A percentile compares a stretch with the other conserved stretches of the same genome.
Evolutionary conservation across 2,329 filamentous ascomycete species (phyloP).

Genomic region (Penicillium aurantiogriseum): DNA sequence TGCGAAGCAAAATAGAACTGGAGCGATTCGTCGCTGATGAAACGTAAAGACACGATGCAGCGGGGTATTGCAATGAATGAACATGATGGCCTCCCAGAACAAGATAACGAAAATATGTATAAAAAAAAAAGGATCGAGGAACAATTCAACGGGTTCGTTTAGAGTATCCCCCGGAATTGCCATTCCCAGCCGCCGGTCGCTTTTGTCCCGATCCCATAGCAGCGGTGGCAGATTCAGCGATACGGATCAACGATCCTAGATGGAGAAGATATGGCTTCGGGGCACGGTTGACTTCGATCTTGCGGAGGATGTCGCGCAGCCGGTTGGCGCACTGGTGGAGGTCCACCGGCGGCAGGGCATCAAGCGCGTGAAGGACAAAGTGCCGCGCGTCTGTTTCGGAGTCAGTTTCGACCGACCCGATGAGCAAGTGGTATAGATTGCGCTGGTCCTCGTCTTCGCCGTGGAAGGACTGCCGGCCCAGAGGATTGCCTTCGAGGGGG

Average conservation of each 20-base stretch:
- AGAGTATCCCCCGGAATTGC: slow-evolving; percentile 29
- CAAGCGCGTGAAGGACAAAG: slow-evolving; percentile 44
- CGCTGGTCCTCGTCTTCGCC: slow-evolving; percentile 43
- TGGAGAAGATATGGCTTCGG: slow-evolving; percentile 38
- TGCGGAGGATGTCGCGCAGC: slow-evolving; percentile 35
- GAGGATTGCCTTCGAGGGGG: slow-evolving; percentile 36
- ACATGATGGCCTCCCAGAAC: slow-evolving; percentile 22
- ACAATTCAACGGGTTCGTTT: slow-evolving; percentile 35
- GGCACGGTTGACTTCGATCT: slow-evolving; percentile 46
- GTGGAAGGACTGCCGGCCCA: slow-evolving; percentile 33
- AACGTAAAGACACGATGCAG: slow-evolving; percentile 17
- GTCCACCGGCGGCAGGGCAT: slow-evolving; percentile 31
- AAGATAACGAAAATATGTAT: slow-evolving; percentile 11
- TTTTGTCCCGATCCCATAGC: slow-evolving; percentile 30
- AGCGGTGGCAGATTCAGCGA: slow-evolving; percentile 24
- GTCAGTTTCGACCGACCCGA: slow-evolving; percentile 34
- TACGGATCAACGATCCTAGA: slow-evolving; percentile 33
- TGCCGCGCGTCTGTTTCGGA: slow-evolving; percentile 26
- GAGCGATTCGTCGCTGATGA: slow-evolving; percentile 10
- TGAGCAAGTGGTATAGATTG: slow-evolving; percentile 44
- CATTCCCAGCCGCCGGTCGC: slow-evolving; percentile 30
- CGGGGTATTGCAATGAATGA: slow-evolving; percentile 28
- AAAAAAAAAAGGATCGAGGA: slow-evolving; percentile 7
- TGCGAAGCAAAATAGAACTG: slow-evolving; percentile 4
- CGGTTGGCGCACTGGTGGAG: slow-evolving; percentile 32